Percentiles rank a stretch among this genome's conserved stretches.
These are phyloP conservation scores for Talaromyces atroroseus DNA, from an alignment of 2,329 filamentous ascomycete genomes.

Conservation along the genomic window DNA sequence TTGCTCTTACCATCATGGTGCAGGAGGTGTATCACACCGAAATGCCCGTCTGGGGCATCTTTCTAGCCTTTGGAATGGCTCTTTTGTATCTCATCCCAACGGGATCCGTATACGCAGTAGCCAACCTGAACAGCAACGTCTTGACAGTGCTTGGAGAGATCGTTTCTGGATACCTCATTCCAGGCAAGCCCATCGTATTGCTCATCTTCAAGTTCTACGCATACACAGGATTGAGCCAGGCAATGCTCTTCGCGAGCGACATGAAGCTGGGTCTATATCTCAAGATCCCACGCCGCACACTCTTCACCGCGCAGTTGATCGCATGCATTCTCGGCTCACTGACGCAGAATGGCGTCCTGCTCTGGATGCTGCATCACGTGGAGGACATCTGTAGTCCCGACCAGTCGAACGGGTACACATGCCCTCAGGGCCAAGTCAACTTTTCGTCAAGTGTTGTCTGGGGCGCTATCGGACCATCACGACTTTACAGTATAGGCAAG, in stretches of 20 bases:
- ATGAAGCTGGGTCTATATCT: slow-evolving; percentile 50
- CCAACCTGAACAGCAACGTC: slow-evolving; percentile 37
- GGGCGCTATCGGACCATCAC: slow-evolving; percentile 45
- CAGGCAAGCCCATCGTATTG: slow-evolving; percentile 37
- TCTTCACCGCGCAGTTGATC: slow-evolving; percentile 44
- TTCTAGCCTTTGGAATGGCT: slow-evolving; percentile 35
- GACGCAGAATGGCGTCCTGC: slow-evolving; percentile 34
- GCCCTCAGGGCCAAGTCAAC: slow-evolving; percentile 41
- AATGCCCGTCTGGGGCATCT: slow-evolving; percentile 36
- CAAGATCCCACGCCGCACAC: slow-evolving; percentile 43
- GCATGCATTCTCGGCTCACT: slow-evolving; percentile 43
- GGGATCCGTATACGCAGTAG: slow-evolving; percentile 37
- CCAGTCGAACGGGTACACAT: slow-evolving; percentile 43
- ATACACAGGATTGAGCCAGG: slow-evolving; percentile 52
- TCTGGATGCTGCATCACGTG: slow-evolving; percentile 31
- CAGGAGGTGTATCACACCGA: slow-evolving; percentile 28
- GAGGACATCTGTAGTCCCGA: slow-evolving; percentile 34
- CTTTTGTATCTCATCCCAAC: slow-evolving; percentile 37
- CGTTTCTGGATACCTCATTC: slow-evolving; percentile 38
- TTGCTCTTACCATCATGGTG: slow-evolving; percentile 27
- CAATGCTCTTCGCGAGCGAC: slow-evolving; percentile 43
- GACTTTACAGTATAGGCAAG: slow-evolving; percentile 41
- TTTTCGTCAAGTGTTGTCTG: slow-evolving; percentile 44
- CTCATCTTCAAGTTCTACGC: slow-evolving; percentile 51
- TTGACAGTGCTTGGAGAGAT: slow-evolving; percentile 39